Percentiles rank a stretch among this genome's conserved stretches.
These are phyloP conservation scores for Lactifluus volemus DNA, from an alignment of 768 basidiomycete species.

Conservation along the genomic window DNA sequence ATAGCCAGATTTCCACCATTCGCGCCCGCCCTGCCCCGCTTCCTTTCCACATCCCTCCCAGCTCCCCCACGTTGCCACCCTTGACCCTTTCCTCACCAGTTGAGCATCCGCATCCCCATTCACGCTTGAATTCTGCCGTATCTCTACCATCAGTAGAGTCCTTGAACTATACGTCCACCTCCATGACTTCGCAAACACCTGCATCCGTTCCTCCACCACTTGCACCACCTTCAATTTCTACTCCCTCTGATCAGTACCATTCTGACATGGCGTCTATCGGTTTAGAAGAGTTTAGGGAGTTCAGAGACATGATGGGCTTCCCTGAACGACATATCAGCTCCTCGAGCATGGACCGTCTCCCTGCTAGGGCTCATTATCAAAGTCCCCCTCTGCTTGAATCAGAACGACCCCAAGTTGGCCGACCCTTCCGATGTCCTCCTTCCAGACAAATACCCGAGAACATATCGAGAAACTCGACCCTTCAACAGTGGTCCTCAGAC, in stretches of 20 bases:
- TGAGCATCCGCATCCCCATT: not conserved
- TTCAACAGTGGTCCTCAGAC: not conserved
- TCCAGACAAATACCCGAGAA: not conserved
- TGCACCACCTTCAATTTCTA: not conserved
- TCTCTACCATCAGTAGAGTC: slow-evolving; percentile 13
- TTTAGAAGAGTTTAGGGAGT: slow-evolving; percentile 10
- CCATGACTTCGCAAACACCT: not conserved
- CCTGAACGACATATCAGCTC: slow-evolving; percentile 3
- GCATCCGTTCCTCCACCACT: not conserved
- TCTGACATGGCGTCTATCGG: slow-evolving; percentile 1
- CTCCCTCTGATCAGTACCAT: slow-evolving; percentile 5
- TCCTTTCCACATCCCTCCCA: slow-evolving; percentile 6
- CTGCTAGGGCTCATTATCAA: slow-evolving; percentile 5
- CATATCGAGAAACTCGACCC: not conserved
- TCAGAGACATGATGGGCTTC: slow-evolving; percentile 12
- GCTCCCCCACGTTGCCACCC: slow-evolving; percentile 15
- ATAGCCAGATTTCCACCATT: slow-evolving; percentile 20
- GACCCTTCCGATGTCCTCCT: slow-evolving; percentile 4
- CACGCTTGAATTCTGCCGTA: not conserved
- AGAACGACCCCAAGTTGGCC: not conserved
- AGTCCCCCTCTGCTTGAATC: slow-evolving; percentile 2
- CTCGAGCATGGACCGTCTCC: not conserved
- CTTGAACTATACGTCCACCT: not conserved
- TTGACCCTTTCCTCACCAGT: slow-evolving; percentile 15
- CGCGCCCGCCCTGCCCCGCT: slow-evolving; percentile 12